phyloP scores from a whole-genome alignment of 164 flowering plant species.

The Cinnamomum micranthum region DNA sequence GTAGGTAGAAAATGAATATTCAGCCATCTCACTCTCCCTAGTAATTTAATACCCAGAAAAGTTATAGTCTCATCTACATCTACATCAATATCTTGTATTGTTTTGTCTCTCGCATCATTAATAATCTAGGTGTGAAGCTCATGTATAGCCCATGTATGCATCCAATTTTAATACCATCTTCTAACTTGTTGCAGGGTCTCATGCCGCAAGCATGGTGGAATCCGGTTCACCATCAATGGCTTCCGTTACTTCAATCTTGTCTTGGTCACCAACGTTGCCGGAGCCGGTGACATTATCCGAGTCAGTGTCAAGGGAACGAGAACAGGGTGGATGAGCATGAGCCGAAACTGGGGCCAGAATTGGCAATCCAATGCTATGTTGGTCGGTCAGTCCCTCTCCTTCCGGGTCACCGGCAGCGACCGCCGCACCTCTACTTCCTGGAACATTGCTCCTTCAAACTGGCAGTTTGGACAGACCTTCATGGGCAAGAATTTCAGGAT shows the following conservation, averaged over 20 bases:
- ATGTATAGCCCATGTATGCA: not conserved
- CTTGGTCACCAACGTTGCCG: slow-evolving; percentile 71
- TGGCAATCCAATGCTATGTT: slow-evolving; percentile 63
- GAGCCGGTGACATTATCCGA: slow-evolving; percentile 61
- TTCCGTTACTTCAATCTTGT: slow-evolving; percentile 69
- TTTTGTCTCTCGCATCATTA: no score
- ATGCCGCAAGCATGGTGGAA: slow-evolving; percentile 66
- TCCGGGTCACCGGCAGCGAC: slow-evolving; percentile 74
- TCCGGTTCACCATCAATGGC: slow-evolving; percentile 74
- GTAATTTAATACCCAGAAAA: no score
- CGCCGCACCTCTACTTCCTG: slow-evolving; percentile 62
- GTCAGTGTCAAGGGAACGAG: slow-evolving; percentile 58
- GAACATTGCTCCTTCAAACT: slow-evolving; percentile 60
- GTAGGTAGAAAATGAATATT: no score
- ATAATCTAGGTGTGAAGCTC: no score
- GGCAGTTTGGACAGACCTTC: slow-evolving; percentile 84
- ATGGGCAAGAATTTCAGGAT: slow-evolving; percentile 70
- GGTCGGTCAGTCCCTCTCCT: slow-evolving; percentile 68
- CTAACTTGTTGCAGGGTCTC: slow-evolving; percentile 43
- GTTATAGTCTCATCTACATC: no score
- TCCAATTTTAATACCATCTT: not conserved
- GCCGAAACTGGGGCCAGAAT: slow-evolving; percentile 83
- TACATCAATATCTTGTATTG: no score
- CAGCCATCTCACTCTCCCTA: no score
- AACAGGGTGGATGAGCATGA: slow-evolving; percentile 72